phyloP scores from a whole-genome alignment of 1,139 yeast genomes.

The Geotrichum carabidarum region DNA sequence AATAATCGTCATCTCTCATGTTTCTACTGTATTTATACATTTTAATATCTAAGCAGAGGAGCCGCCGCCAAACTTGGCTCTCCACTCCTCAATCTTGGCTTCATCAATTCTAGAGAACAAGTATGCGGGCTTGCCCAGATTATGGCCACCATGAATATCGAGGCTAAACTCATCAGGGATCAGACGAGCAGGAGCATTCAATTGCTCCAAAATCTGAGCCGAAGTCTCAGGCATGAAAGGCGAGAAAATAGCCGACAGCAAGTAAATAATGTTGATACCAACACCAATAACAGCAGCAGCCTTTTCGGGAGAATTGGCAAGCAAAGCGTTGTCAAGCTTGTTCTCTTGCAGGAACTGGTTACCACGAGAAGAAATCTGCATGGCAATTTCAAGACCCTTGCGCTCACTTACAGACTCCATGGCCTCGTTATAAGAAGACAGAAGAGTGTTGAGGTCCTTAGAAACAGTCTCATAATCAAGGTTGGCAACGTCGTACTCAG shows the following conservation, averaged over 20 bases:
- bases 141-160: slow-evolving; percentile 72
- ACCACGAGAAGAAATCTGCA: slow-evolving; percentile 90
- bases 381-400: slow-evolving; percentile 83
- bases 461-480: slow-evolving; percentile 48
- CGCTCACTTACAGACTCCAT: slow-evolving; percentile 73
- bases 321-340: slow-evolving; percentile 83
- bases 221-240: slow-evolving; percentile 92
- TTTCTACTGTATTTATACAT: no score
- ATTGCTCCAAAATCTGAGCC: slow-evolving; percentile 62
- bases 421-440: slow-evolving; percentile 57
- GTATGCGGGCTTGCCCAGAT: slow-evolving; percentile 86
- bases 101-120: slow-evolving; percentile 89
- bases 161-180: slow-evolving; percentile 73
- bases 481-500: slow-evolving; percentile 43
- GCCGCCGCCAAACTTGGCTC: slow-evolving; percentile 68
- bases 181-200: slow-evolving; percentile 73
- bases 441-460: slow-evolving; percentile 55
- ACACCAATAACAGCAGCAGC: slow-evolving; percentile 92
- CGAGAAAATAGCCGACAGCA: slow-evolving; percentile 69
- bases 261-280: slow-evolving; percentile 81
- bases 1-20: no score
- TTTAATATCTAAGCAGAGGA: slow-evolving; percentile 2
- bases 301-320: slow-evolving; percentile 66
- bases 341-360: slow-evolving; percentile 92
- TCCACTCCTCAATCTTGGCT: slow-evolving; percentile 82